A percentile compares a stretch with the other conserved stretches of the same genome.
phyloP scores from a whole-genome alignment of 495 filamentous ascomycete genomes.

The Lasiosphaeria miniovina region DNA sequence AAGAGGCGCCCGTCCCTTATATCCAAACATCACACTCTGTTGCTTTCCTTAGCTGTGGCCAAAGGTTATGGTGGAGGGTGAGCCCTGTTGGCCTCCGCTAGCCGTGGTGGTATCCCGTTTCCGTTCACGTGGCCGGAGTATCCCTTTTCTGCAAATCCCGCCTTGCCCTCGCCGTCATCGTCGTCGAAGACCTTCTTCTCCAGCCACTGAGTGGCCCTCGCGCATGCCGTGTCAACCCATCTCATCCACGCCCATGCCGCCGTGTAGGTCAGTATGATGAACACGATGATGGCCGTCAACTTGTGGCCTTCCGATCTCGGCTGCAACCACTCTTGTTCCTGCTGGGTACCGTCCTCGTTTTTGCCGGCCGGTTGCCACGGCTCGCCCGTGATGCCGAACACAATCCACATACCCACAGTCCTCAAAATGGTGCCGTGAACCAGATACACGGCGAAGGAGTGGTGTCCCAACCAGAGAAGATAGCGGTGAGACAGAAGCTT shows the following conservation, averaged over 20 bases:
- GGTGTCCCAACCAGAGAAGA: slow-evolving; percentile 63
- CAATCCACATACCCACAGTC: slow-evolving; percentile 59
- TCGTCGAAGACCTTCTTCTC: slow-evolving; percentile 58
- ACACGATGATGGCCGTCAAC: slow-evolving; percentile 27
- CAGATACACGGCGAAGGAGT: slow-evolving; percentile 67
- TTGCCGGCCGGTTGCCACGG: slow-evolving; percentile 37
- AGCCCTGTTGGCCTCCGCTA: background rate
- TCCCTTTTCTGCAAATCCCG: slow-evolving; percentile 30
- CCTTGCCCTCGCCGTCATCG: slow-evolving; percentile 30
- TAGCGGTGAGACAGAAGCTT: slow-evolving; percentile 52
- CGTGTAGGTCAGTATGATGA: slow-evolving; percentile 51
- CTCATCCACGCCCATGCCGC: slow-evolving; percentile 61
- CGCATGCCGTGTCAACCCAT: slow-evolving; percentile 64
- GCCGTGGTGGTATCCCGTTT: slow-evolving; percentile 11
- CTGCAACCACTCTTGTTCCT: slow-evolving; percentile 31
- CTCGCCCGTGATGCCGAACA: slow-evolving; percentile 56
- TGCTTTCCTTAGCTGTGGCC: too few species aligned
- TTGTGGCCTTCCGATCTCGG: slow-evolving; percentile 36
- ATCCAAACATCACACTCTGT: too few species aligned
- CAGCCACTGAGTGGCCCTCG: slow-evolving; percentile 54
- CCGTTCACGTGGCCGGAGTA: slow-evolving; percentile 13
- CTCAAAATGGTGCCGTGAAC: slow-evolving; percentile 63
- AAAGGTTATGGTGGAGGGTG: background rate
- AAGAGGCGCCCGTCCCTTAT: too few species aligned
- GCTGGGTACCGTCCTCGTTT: slow-evolving; percentile 31